Conservation (phyloP, 1,139 yeast species). For the Candida sp. region DNA sequence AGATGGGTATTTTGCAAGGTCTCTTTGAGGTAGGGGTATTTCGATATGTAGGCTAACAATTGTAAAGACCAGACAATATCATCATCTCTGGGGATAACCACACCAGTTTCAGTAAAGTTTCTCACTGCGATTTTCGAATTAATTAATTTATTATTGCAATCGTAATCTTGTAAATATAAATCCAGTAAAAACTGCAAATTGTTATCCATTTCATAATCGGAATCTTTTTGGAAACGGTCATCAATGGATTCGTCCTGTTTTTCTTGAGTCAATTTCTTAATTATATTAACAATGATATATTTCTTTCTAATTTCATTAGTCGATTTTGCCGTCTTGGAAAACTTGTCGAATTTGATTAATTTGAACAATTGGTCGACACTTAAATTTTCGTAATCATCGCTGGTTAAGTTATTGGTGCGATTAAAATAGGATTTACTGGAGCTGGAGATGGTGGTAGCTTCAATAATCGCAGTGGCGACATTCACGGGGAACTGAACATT, state of each 20-base stretch:
- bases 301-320: constrained; percentile 33
- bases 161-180: constrained; percentile 39
- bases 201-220: constrained; percentile 44
- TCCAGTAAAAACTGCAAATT: constrained; percentile 40
- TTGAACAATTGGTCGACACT: constrained; percentile 38
- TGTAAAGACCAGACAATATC: constrained; percentile 95
- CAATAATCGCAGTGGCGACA: constrained; percentile 14
- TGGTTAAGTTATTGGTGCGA: constrained; percentile 25
- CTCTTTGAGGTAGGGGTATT: constrained; percentile 78
- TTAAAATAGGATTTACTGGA: constrained; percentile 15
- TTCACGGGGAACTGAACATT: constrained; percentile 8
- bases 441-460: constrained; percentile 12
- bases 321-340: constrained; percentile 3
- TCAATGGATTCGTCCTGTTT: constrained; percentile 36
- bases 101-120: constrained; percentile 65
- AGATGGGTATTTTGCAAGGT: constrained; percentile 70
- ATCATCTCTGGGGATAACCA: constrained; percentile 82
- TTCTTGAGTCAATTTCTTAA: constrained; percentile 37
- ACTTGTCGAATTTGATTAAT: constrained; percentile 17
- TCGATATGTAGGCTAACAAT: constrained; percentile 86
- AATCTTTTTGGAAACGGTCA: constrained; percentile 26
- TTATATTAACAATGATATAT: constrained; percentile 32
- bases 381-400: constrained; percentile 39
- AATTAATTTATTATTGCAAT: constrained; percentile 18
- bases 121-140: constrained; percentile 51